These are phyloP conservation scores for Pleurotus cornucopiae DNA, from an alignment of 768 basidiomycete genomes.

Conservation along the genomic window DNA sequence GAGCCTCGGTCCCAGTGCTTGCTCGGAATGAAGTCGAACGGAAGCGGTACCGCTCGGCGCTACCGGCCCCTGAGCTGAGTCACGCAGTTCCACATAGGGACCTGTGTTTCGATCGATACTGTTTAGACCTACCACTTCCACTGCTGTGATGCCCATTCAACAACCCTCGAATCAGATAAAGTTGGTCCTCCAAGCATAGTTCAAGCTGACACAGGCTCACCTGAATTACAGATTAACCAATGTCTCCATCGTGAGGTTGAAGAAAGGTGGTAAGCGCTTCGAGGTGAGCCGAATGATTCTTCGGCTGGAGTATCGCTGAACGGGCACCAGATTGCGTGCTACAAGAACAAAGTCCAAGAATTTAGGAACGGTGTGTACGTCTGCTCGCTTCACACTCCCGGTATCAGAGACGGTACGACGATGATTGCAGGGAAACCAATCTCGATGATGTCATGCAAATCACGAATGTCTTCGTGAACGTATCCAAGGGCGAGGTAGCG, in stretches of 20 bases:
- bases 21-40: too few relatives aligned
- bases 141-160: conserved; percentile 50
- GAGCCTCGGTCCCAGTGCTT: too few relatives aligned
- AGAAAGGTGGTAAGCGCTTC: conserved; percentile 97
- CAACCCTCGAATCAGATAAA: conserved; percentile 92
- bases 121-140: too few relatives aligned
- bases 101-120: too few relatives aligned
- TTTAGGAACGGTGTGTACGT: conserved; percentile 88
- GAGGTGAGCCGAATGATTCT: conserved; percentile 53
- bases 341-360: conserved; percentile 99
- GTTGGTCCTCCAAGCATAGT: conserved; percentile 27
- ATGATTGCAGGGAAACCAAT: conserved; percentile 69
- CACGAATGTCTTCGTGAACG: conserved; percentile 92
- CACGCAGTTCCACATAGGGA: too few relatives aligned
- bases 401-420: not conserved
- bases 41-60: too few relatives aligned
- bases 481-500: conserved; percentile 93
- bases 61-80: too few relatives aligned
- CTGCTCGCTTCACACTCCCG: not conserved
- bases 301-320: too few relatives aligned
- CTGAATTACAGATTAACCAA: conserved; percentile 75
- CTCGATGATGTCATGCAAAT: conserved; percentile 96
- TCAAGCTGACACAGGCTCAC: conserved; percentile 7
- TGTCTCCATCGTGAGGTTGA: conserved; percentile 91
- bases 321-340: conserved; percentile 77